A percentile compares a stretch with the other conserved stretches of the same genome.
These are phyloP conservation scores for Fusarium redolens DNA, from an alignment of 2,329 filamentous ascomycete genomes.

Conservation along the genomic window DNA sequence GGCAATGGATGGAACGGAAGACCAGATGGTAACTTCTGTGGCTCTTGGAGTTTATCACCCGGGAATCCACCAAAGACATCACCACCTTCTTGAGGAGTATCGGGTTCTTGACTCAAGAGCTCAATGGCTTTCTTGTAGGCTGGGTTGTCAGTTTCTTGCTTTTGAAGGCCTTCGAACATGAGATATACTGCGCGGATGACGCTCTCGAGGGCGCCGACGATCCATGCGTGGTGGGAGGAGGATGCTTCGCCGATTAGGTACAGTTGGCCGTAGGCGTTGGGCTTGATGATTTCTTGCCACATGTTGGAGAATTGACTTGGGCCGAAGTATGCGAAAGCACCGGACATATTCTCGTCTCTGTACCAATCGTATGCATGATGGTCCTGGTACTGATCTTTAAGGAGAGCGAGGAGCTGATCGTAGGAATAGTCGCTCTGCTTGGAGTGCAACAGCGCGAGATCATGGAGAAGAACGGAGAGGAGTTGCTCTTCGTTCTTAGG, in stretches of 20 bases:
- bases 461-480: constrained; percentile 14
- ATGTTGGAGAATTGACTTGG: constrained; percentile 38
- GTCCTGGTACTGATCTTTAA: constrained; percentile 15
- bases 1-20: constrained; percentile 10
- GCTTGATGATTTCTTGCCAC: constrained; percentile 41
- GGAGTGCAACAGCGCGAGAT: constrained; percentile 27
- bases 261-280: constrained; percentile 35
- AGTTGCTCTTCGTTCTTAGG: constrained; percentile 27
- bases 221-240: constrained; percentile 38
- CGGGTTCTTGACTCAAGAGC: neutral
- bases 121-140: neutral
- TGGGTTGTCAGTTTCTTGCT: neutral
- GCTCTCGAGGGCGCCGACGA: constrained; percentile 37
- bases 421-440: constrained; percentile 6
- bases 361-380: constrained; percentile 40
- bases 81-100: neutral
- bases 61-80: neutral
- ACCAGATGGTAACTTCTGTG: neutral
- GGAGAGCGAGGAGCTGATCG: neutral
- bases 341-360: constrained; percentile 37
- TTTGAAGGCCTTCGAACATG: constrained; percentile 23
- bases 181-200: constrained; percentile 30
- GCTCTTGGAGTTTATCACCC: neutral
- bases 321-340: constrained; percentile 39
- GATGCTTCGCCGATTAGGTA: constrained; percentile 38